These are phyloP conservation scores for Coix lacrymajobi DNA, from an alignment of 176 grass and related monocot genomes.

Conservation along the genomic window DNA sequence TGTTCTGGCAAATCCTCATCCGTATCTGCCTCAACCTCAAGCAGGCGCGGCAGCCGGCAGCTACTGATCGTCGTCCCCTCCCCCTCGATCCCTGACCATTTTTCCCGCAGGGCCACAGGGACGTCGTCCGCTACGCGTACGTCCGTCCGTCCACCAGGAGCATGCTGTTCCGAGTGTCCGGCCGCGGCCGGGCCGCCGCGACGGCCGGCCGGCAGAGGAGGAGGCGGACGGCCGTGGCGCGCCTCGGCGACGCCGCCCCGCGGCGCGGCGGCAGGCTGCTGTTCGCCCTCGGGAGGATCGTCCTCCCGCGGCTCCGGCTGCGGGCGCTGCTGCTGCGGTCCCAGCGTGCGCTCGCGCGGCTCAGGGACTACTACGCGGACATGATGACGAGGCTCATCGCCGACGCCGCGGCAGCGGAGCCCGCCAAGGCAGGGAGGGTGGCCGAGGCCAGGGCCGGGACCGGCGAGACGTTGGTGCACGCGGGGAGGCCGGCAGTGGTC, in stretches of 20 bases:
- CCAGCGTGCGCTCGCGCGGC: constrained; percentile 5
- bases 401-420: constrained; percentile 2
- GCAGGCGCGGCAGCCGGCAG: not conserved
- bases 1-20: not conserved
- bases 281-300: not conserved
- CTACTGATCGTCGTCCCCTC: not conserved
- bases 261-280: not conserved
- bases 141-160: not conserved
- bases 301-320: constrained; percentile 5
- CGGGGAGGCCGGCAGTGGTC: not conserved
- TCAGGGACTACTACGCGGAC: constrained; percentile 12
- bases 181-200: not conserved
- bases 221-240: not conserved
- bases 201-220: not conserved
- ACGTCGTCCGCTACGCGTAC: not conserved
- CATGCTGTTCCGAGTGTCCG: constrained; percentile 16
- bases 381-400: constrained; percentile 17
- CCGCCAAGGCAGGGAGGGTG: not conserved
- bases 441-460: not conserved
- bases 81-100: too few species aligned
- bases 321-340: constrained; percentile 15
- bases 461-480: not conserved
- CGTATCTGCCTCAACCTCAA: not conserved
- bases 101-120: not conserved
- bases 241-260: not conserved